phyloP scores from a whole-genome alignment of 345 rosid species.

The Heritiera littoralis region DNA sequence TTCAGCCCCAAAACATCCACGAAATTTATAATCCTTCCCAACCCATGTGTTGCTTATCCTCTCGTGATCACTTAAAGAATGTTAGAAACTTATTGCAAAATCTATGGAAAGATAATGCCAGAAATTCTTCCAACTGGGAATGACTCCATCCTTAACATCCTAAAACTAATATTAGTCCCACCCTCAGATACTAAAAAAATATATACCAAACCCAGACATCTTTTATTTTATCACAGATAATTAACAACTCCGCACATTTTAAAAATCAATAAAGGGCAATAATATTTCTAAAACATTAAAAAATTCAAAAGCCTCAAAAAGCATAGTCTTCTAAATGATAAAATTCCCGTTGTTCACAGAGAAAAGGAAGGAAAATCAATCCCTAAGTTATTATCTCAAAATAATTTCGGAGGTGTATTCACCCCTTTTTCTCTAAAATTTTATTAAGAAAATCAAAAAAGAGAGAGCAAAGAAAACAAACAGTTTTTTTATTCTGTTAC shows the following conservation, averaged over 20 bases:
- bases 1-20: neutral
- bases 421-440: neutral
- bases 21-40: neutral
- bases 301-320: neutral
- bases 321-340: neutral
- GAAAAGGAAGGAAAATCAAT: neutral
- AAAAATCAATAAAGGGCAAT: neutral
- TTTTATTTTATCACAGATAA: neutral
- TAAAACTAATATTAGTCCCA: neutral
- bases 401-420: neutral
- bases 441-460: neutral
- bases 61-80: neutral
- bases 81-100: neutral
- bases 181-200: neutral
- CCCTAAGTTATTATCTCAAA: neutral
- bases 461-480: neutral
- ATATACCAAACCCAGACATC: neutral
- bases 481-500: neutral
- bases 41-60: neutral
- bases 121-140: neutral
- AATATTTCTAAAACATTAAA: neutral
- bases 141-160: neutral
- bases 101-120: neutral
- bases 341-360: neutral
- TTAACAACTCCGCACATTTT: neutral